Percentiles rank a stretch among this genome's conserved stretches.
phyloP scores from a whole-genome alignment of 148 eudicot genomes.

The Bassia scoparia region DNA sequence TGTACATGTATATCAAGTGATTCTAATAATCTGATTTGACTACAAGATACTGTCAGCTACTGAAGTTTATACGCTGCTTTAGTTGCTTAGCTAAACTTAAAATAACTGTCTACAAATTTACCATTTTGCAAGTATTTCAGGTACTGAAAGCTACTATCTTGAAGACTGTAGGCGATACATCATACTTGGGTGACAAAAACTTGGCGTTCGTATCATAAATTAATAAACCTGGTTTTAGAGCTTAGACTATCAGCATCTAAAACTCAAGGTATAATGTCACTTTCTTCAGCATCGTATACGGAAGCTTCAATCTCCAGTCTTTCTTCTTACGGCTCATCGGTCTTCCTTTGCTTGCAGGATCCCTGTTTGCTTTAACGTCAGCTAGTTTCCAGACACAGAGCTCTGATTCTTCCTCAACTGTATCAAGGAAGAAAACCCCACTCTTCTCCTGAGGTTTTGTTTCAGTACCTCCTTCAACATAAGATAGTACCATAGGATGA shows the following conservation, averaged over 20 bases:
- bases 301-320: constrained; percentile 77
- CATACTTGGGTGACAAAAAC: not conserved
- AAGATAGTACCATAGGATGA: constrained; percentile 69
- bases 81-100: not conserved
- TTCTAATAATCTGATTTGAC: not conserved
- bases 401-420: constrained; percentile 52
- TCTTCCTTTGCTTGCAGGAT: constrained; percentile 72
- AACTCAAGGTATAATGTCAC: constrained; percentile 58
- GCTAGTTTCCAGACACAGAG: constrained; percentile 84
- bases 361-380: constrained; percentile 80
- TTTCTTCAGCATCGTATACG: constrained; percentile 47
- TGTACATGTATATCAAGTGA: not conserved
- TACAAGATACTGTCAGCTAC: too few relatives aligned
- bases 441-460: constrained; percentile 43
- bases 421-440: constrained; percentile 63
- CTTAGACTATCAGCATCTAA: constrained; percentile 13
- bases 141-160: not conserved
- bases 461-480: constrained; percentile 37
- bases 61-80: not conserved
- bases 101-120: not conserved
- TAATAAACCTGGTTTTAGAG: not conserved
- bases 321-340: constrained; percentile 73
- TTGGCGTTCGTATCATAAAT: constrained; percentile 2
- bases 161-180: not conserved
- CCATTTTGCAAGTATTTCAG: not conserved